Base-by-base conservation (phyloP, 2,329 filamentous ascomycete genomes). In the Penicillium sp. region DNA sequence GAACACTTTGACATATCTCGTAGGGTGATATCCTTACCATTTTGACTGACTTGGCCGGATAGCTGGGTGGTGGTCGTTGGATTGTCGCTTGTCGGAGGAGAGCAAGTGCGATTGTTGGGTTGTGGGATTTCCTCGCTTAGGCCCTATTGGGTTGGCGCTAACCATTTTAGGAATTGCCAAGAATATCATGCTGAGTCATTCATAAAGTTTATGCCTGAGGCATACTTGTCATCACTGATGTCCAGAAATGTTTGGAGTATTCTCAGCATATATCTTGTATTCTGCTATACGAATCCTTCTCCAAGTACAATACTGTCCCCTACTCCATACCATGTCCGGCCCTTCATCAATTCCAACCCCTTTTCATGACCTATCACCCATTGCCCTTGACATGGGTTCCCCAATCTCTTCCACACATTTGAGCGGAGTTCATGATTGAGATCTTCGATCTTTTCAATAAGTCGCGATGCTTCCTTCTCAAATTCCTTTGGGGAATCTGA, bases 331-430 rank as follows among this genome's bases (percentile, higher is more conserved):
- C 90, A 97, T 39, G 95, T 69, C 6, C 77, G 75, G 0, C 91
- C 91, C 55, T 78, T 80, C 39, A 87, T 79, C 51, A 81, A 82
- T 61, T 91, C 86, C 48, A 96, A 70, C 0, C 90, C 90, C 59
- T 76, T 84, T 66, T 91, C 88, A 60, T 94, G 81, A 0, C 91
- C 90, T n/a, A 96, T 82, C 22, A 86, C 72, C 89, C 91, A 96
- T 63, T 93, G 85, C 0, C 85, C 84, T 12, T 74, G 74, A 1
- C 65, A 64, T 26, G 68, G 69, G 48, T 33, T 63, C 61, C 34
- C 68, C 72, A 19, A 54, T 39, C 50, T 49, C 31, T 81, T 79
- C 87, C 88, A 94, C 44, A 84, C 84, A 61, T 86, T 78, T 10
- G 69, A 69, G 63, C 83, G 75, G 24, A 96, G 72, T 84, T 84